Conservation (phyloP, 257 asterid species). For the Solanum stenotomum region DNA sequence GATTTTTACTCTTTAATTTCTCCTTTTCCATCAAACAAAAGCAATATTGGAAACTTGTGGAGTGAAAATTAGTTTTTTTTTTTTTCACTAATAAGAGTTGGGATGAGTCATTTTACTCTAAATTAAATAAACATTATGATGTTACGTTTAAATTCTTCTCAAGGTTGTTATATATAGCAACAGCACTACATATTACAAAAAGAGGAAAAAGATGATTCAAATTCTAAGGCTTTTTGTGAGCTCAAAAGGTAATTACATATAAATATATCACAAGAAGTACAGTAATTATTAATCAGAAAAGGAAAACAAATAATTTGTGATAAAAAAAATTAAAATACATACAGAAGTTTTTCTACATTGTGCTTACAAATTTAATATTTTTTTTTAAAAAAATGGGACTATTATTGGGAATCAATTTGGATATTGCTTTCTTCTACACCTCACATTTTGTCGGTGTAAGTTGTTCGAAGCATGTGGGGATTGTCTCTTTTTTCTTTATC, state of each 20-base stretch:
- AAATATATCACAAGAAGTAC: not conserved
- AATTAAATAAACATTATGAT: not conserved
- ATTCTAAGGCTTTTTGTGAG: not conserved
- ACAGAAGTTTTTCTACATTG: not conserved
- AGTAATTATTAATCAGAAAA: not conserved
- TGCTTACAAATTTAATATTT: not conserved
- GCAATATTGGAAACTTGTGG: not conserved
- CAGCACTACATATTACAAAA: not conserved
- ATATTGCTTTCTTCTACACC: not conserved
- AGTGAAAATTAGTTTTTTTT: not conserved
- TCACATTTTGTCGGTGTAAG: not conserved
- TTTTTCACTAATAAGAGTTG: not conserved
- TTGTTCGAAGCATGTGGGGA: not conserved
- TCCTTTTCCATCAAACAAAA: not conserved
- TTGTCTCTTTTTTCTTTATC: not conserved
- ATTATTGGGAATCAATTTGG: not conserved
- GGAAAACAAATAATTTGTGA: not conserved
- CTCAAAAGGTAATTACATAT: not conserved
- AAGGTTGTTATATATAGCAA: not conserved
- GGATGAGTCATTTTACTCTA: not conserved
- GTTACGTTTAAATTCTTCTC: not conserved
- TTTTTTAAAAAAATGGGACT: not conserved
- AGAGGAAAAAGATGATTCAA: not conserved
- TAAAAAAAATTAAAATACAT: not conserved
- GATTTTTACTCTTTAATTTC: not conserved